phyloP scores from a whole-genome alignment of 176 grass and related monocot genomes.

The Carex kokanica region DNA sequence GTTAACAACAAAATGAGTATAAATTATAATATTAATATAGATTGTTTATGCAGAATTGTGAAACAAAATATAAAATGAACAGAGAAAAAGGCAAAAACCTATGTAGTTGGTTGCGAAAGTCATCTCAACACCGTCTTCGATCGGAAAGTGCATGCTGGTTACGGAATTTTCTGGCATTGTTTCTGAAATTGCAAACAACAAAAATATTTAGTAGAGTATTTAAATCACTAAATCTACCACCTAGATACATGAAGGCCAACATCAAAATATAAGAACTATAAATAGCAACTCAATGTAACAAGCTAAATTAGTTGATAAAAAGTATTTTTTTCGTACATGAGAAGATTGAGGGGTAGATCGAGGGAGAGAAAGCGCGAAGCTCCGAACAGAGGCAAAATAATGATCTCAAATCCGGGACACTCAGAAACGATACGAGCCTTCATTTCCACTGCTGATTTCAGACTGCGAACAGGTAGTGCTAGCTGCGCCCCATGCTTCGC shows the following conservation, averaged over 20 bases:
- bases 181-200: slow-evolving; percentile 34
- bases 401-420: slow-evolving; percentile 44
- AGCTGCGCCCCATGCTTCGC: slow-evolving; percentile 57
- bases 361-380: slow-evolving; percentile 66
- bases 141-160: slow-evolving; percentile 56
- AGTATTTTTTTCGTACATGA: slow-evolving; percentile 39
- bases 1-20: not conserved
- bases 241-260: not conserved
- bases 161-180: slow-evolving; percentile 88
- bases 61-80: not conserved
- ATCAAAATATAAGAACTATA: not conserved
- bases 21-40: not conserved
- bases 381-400: slow-evolving; percentile 70
- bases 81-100: slow-evolving; percentile 29
- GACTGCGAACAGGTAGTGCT: slow-evolving; percentile 62
- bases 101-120: slow-evolving; percentile 94
- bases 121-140: slow-evolving; percentile 89
- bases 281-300: not conserved
- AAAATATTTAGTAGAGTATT: not conserved
- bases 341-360: slow-evolving; percentile 77
- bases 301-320: not conserved
- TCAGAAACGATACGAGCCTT: slow-evolving; percentile 46
- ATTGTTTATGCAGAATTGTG: not conserved
- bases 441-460: slow-evolving; percentile 72
- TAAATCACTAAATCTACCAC: not conserved